These are phyloP conservation scores for Circinella minor DNA, from an alignment of 371 early-diverging fungal genomes.

Conservation along the genomic window DNA sequence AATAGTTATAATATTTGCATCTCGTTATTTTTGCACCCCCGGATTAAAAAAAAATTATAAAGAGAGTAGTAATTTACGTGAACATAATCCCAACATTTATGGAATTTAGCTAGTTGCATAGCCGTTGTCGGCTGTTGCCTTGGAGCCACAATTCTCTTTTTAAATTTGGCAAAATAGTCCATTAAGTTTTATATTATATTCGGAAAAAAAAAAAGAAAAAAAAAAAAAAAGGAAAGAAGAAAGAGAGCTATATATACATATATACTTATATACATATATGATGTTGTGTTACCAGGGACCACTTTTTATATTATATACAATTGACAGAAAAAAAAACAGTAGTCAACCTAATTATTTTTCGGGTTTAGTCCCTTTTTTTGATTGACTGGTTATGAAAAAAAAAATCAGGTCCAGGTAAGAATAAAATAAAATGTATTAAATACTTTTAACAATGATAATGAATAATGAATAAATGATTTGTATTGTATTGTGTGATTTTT, in stretches of 20 bases:
- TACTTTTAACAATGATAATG: too few species aligned
- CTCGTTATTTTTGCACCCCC: not conserved
- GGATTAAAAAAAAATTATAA: not conserved
- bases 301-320: too few species aligned
- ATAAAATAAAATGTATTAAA: too few species aligned
- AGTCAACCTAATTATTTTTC: too few species aligned
- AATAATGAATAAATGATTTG: too few species aligned
- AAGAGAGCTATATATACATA: too few species aligned
- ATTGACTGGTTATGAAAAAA: too few species aligned
- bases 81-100: constrained; percentile 76
- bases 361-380: too few species aligned
- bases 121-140: constrained; percentile 67
- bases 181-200: constrained; percentile 25
- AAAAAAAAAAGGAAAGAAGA: not conserved
- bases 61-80: constrained; percentile 52
- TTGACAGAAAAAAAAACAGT: too few species aligned
- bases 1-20: not conserved
- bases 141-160: constrained; percentile 66
- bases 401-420: too few species aligned
- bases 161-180: constrained; percentile 75
- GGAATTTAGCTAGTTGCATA: constrained; percentile 75
- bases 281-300: too few species aligned
- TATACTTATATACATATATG: too few species aligned
- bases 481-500: not conserved
- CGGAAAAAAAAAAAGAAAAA: not conserved